Base-by-base conservation (phyloP, 108 stramenopile species). In the Nitzschia sp. region DNA sequence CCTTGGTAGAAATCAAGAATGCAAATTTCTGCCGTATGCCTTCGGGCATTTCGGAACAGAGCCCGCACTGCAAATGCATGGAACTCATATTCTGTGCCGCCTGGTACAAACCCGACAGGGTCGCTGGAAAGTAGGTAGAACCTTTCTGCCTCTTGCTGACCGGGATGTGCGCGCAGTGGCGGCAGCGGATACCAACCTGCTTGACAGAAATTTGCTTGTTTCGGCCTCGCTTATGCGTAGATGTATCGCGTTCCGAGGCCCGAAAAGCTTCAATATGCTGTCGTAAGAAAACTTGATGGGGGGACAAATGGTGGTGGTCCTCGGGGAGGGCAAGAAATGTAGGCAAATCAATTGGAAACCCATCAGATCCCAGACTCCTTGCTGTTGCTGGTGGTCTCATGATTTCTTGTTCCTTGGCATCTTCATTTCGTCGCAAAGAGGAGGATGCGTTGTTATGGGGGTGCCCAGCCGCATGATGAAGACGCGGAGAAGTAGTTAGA, bases 21-120 rank as follows among this genome's bases (percentile, higher is more conserved):
- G 69, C 70, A 71, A 88, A 91, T 45, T 70, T 46, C 19, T 78
- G 63, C 61, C 81, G 75, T 35, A 86, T 73, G 53, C 59, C 68
- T 5, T 72, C 56, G 6, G 85, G 85, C 71, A 92, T 89, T 45
- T 77, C 76, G 21, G 69, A 59, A 61, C 90, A 92, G 3, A 73
- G 52, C 26, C 88, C 90, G 35, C 72, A 62, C 45, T 80, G 79
- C 65, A 92, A 74, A 57, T 92, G 90, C 52, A 80, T 85, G 17
- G 87, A 69, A 64, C 85, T 82, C 93, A 94, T 94, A 63, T 94
- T 90, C 53, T 87, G 88, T 28, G 89, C 85, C 6, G 90, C 90
- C 55, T 94, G 93, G 48, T 94, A 94, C n/a, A 94, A 69, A n/a
- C 89, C 73, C 9, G 58, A 57, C 13, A 94, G 69, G 34, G 81